These are phyloP conservation scores for Penicillium atrosanguineum DNA, from an alignment of 495 filamentous ascomycete genomes.

Conservation along the genomic window DNA sequence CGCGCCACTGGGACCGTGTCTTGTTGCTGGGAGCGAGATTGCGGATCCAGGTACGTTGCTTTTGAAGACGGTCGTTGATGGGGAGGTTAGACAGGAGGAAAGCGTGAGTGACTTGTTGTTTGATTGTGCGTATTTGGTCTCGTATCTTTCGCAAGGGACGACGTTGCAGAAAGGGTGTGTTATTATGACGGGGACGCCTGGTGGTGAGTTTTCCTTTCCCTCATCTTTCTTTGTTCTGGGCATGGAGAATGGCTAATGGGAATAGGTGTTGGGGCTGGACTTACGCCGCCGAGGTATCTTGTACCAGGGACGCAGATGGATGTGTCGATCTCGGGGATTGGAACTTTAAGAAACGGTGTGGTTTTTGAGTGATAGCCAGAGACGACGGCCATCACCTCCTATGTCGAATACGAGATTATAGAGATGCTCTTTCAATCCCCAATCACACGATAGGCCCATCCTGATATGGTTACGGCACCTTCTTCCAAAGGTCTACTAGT, in stretches of 20 bases:
- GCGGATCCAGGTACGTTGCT: conserved; percentile 56
- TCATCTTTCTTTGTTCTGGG: neutral
- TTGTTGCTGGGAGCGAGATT: conserved; percentile 26
- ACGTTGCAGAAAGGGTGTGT: conserved; percentile 71
- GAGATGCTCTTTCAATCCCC: too few species aligned
- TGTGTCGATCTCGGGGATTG: conserved; percentile 32
- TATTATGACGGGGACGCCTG: conserved; percentile 70
- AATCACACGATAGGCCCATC: too few species aligned
- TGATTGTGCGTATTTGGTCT: conserved; percentile 61
- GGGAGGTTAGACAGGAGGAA: conserved; percentile 60
- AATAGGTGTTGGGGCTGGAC: conserved; percentile 29
- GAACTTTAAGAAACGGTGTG: conserved; percentile 34
- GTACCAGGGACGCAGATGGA: conserved; percentile 40
- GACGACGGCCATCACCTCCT: too few species aligned
- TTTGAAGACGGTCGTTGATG: conserved; percentile 63
- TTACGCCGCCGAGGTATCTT: conserved; percentile 34
- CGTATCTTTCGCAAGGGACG: conserved; percentile 66
- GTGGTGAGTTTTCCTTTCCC: conserved; percentile 19
- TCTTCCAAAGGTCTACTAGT: too few species aligned
- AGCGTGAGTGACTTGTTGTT: conserved; percentile 70
- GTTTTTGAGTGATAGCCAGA: conserved; percentile 8
- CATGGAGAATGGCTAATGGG: neutral
- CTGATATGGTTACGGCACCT: too few species aligned
- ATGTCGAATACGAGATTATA: neutral
- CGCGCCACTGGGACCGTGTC: conserved; percentile 62